Conservation (phyloP, 768 basidiomycete species). For the Leucocoprinus birnbaumii region DNA sequence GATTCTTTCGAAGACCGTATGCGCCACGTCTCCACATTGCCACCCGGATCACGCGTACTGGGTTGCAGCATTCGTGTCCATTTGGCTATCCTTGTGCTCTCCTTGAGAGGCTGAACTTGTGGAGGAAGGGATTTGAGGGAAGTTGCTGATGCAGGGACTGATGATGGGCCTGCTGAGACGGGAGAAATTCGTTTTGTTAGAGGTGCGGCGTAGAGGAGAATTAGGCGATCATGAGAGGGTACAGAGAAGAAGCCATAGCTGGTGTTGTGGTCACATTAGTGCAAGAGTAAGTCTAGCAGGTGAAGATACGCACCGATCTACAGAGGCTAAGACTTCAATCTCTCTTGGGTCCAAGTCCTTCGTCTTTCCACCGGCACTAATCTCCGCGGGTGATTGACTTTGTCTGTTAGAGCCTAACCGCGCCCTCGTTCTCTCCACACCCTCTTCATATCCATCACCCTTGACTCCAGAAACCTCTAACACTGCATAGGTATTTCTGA, state of each 20-base stretch:
- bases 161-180: slow-evolving; percentile 41
- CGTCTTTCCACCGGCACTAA: slow-evolving; percentile 55
- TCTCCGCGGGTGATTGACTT: slow-evolving; percentile 51
- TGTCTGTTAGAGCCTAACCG: slow-evolving; percentile 24
- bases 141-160: slow-evolving; percentile 42
- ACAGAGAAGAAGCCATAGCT: slow-evolving; percentile 92
- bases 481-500: slow-evolving; percentile 84
- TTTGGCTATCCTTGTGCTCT: slow-evolving; percentile 77
- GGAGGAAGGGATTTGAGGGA: slow-evolving; percentile 47
- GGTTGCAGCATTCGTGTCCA: slow-evolving; percentile 92
- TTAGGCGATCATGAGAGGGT: slow-evolving; percentile 81
- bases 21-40: slow-evolving; percentile 73
- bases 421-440: slow-evolving; percentile 89
- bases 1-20: slow-evolving; percentile 61
- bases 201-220: slow-evolving; percentile 64
- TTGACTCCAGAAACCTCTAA: slow-evolving; percentile 89
- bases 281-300: slow-evolving; percentile 6
- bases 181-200: slow-evolving; percentile 54
- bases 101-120: slow-evolving; percentile 51
- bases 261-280: slow-evolving; percentile 8
- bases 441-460: slow-evolving; percentile 93
- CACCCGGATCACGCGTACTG: slow-evolving; percentile 65
- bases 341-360: slow-evolving; percentile 74
- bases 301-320: slow-evolving; percentile 75
- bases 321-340: slow-evolving; percentile 61